A percentile compares a stretch with the other conserved stretches of the same genome.
Evolutionary conservation across 2,329 filamentous ascomycete genomes (phyloP).

Genomic region (Nemania serpens): DNA sequence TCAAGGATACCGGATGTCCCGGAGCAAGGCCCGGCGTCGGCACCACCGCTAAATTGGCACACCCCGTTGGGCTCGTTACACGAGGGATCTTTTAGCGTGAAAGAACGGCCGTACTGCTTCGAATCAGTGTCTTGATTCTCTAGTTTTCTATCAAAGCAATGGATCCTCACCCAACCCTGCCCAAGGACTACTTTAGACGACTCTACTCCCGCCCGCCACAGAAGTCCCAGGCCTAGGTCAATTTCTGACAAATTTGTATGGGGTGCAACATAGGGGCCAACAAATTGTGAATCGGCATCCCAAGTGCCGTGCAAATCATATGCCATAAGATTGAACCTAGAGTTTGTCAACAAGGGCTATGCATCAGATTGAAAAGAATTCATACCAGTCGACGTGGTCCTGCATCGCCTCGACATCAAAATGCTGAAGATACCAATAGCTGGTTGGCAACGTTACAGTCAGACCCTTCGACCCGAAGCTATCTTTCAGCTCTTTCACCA

Average conservation of each 20-base stretch:
- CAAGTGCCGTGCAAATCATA: constrained; percentile 34
- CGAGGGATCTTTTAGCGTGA: constrained; percentile 40
- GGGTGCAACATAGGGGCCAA: constrained; percentile 16
- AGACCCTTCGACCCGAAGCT: constrained; percentile 44
- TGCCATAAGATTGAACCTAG: no score
- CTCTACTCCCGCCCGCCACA: constrained; percentile 49
- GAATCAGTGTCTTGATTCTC: no score
- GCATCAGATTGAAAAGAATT: constrained; percentile 43
- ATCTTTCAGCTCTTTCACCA: constrained; percentile 44
- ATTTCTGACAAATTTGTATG: constrained; percentile 9
- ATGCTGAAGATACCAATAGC: constrained; percentile 46
- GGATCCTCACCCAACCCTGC: constrained; percentile 41
- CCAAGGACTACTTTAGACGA: constrained; percentile 52
- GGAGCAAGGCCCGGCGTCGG: constrained; percentile 38
- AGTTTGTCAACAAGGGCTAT: no score
- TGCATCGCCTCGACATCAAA: constrained; percentile 47
- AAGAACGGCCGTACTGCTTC: constrained; percentile 50
- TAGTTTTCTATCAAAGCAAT: no score
- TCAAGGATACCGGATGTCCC: constrained; percentile 39
- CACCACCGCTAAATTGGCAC: constrained; percentile 35
- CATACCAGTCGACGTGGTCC: constrained; percentile 41
- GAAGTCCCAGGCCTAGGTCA: background rate
- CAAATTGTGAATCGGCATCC: constrained; percentile 31
- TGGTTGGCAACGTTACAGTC: constrained; percentile 44
- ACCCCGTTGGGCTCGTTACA: constrained; percentile 33